Conservation (phyloP, 2,329 filamentous ascomycete species). For the Penicillium sp. region DNA sequence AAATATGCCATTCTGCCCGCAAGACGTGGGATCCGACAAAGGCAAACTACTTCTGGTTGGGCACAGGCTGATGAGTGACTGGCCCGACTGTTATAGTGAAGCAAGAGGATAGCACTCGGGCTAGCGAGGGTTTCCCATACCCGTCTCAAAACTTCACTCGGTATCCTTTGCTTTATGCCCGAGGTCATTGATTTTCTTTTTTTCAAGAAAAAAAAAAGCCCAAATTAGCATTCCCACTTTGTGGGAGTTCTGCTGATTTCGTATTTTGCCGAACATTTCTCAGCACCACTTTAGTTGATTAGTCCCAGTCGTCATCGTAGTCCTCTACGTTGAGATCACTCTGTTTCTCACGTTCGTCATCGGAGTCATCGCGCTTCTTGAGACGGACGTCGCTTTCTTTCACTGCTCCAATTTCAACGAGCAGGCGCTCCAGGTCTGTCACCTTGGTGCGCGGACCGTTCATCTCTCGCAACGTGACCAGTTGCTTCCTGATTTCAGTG, state of each 20-base stretch:
- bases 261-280: slow-evolving; percentile 5
- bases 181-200: too few species aligned
- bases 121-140: too few species aligned
- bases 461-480: slow-evolving; percentile 80
- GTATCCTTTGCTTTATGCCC: too few species aligned
- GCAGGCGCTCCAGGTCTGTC: slow-evolving; percentile 69
- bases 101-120: too few species aligned
- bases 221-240: too few species aligned
- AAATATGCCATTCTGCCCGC: too few species aligned
- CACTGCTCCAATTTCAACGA: slow-evolving; percentile 77
- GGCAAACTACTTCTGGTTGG: not conserved
- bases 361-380: slow-evolving; percentile 52
- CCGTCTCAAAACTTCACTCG: too few species aligned
- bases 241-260: too few species aligned
- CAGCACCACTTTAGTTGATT: slow-evolving; percentile 15
- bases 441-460: slow-evolving; percentile 65
- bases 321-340: slow-evolving; percentile 43
- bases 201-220: too few species aligned
- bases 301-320: slow-evolving; percentile 55
- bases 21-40: too few species aligned
- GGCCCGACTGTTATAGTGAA: too few species aligned
- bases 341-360: slow-evolving; percentile 49
- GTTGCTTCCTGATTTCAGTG: slow-evolving; percentile 83
- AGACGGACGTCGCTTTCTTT: slow-evolving; percentile 73
- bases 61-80: too few species aligned